Conservation (phyloP, 1,139 yeast genomes). For the Protomyces inundatus region DNA sequence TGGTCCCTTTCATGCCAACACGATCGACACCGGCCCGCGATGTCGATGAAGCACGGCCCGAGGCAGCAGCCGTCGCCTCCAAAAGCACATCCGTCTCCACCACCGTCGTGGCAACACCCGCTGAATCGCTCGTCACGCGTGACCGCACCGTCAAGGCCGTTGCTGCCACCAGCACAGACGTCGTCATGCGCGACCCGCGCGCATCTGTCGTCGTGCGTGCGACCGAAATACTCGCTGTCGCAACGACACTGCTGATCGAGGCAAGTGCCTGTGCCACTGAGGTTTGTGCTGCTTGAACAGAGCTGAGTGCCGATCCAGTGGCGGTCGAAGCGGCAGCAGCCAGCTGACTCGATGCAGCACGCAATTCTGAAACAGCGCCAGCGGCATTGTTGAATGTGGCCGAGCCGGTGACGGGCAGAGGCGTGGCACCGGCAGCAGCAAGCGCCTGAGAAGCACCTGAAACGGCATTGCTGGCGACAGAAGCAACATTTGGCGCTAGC, state of each 20-base stretch:
- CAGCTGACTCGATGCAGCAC: background rate
- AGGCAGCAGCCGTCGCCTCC: background rate
- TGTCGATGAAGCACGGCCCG: background rate
- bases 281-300: background rate
- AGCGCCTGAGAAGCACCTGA: background rate
- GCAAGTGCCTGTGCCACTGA: background rate
- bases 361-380: background rate
- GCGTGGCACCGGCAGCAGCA: background rate
- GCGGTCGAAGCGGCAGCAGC: background rate
- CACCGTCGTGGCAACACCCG: background rate
- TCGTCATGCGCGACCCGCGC: background rate
- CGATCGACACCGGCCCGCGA: background rate
- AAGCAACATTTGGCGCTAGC: background rate
- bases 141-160: background rate
- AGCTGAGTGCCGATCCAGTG: background rate
- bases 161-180: background rate
- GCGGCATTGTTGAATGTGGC: background rate
- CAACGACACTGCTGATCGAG: background rate
- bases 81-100: background rate
- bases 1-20: too few species aligned
- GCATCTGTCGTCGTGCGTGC: background rate
- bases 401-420: background rate
- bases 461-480: background rate
- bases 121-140: background rate
- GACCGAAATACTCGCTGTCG: background rate